phyloP scores from a whole-genome alignment of 208 protist genomes.

The Crithidia sp. region DNA sequence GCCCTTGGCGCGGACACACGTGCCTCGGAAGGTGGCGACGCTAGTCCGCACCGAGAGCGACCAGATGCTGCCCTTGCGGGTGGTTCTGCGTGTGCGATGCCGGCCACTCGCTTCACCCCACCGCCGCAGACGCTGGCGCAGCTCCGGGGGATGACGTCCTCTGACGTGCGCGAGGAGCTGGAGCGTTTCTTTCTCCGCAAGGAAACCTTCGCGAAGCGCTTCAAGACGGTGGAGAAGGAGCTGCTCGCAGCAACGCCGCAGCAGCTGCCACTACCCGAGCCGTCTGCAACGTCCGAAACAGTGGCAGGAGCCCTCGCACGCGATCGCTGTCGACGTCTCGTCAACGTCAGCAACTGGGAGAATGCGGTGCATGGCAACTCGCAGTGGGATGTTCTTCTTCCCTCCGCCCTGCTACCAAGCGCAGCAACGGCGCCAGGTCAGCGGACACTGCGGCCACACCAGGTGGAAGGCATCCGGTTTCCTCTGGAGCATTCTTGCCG shows the following conservation, averaged over 20 bases:
- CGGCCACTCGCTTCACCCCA: slow-evolving; percentile 6
- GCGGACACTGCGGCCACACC: slow-evolving; percentile 62
- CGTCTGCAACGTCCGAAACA: neutral
- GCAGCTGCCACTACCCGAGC: neutral
- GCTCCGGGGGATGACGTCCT: slow-evolving; percentile 64
- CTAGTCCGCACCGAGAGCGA: no score
- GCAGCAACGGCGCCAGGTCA: neutral
- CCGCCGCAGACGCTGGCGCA: slow-evolving; percentile 27
- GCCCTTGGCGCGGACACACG: no score
- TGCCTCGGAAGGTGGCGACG: no score
- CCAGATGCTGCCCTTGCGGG: slow-evolving; percentile 19
- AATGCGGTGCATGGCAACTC: slow-evolving; percentile 17
- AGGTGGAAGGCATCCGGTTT: slow-evolving; percentile 86
- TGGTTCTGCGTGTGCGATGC: slow-evolving; percentile 33
- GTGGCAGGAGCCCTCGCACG: slow-evolving; percentile 10
- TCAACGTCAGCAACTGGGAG: slow-evolving; percentile 62
- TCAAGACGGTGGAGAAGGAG: slow-evolving; percentile 27
- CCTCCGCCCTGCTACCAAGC: slow-evolving; percentile 48
- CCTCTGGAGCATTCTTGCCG: slow-evolving; percentile 76
- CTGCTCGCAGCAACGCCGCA: neutral
- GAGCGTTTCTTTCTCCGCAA: slow-evolving; percentile 68
- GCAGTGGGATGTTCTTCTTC: slow-evolving; percentile 64
- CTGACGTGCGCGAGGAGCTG: slow-evolving; percentile 67
- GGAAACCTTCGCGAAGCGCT: slow-evolving; percentile 32
- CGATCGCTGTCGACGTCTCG: slow-evolving; percentile 56